Base-by-base conservation (phyloP, 2,329 filamentous ascomycete genomes). In the Alternaria sp. region DNA sequence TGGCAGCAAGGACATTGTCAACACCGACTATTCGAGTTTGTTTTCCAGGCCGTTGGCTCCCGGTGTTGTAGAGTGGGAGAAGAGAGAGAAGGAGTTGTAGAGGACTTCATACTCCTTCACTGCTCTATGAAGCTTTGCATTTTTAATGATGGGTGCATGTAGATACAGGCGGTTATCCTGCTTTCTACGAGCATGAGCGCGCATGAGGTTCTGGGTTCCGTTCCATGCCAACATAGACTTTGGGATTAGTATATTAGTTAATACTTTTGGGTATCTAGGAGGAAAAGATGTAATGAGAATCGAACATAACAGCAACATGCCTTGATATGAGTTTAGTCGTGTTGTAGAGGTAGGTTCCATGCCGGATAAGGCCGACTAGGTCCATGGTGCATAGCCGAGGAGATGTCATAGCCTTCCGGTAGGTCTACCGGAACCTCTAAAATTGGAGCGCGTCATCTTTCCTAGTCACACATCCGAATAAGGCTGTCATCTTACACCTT, bases 11-110 rank as follows among this genome's bases (percentile, higher is more conserved):
- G 86, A 86, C 32, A 86, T 96, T 40, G 86, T 91, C 49, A 90
- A 80, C 17, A 92, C 90, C 8, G 90, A 92, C 75, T 91, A 90
- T 81, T 85, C 85, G 64, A 74, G 72, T 67, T 61, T 85, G 66
- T 85, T 85, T 71, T 82, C 81, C 51, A 74, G 81, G 64, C 83
- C 83, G 47, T 62, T 83, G 57, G 69, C 73, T 13, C 83, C 83
- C 7, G 82, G 80, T 13, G 84, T 88, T 54, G 88, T 97, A 52
- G 84, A 87, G 78, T 97, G 91, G 89, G 91, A 96, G 84, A 86
- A 85, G 79, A 86, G 91, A 74, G 83, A 81, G 32, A 76, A 80
- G 71, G 69, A 72, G 58, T 56, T 69, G 61, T 73, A 49, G 25
- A 28, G 13, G 19, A 43, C 26, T 15, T 36, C 12, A 9, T 4